A percentile compares a stretch with the other conserved stretches of the same genome.
phyloP scores from a whole-genome alignment of 345 rosid species.

The Noccaea caerulescens region DNA sequence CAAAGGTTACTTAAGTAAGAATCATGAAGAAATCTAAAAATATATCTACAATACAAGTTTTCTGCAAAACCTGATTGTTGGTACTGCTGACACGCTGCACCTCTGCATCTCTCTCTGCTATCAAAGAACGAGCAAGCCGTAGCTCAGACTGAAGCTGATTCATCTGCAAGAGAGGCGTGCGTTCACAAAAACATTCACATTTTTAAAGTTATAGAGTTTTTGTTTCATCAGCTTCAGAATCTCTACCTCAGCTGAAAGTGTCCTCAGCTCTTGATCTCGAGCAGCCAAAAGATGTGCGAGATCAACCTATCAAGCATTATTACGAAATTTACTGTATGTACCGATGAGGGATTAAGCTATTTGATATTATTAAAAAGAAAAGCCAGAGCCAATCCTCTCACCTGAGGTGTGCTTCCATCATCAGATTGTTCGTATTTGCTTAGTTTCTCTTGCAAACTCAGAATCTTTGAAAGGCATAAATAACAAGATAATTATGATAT shows the following conservation, averaged over 20 bases:
- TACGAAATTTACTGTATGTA: neutral
- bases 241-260: slow-evolving; percentile 85
- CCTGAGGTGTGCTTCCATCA: slow-evolving; percentile 95
- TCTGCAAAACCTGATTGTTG: slow-evolving; percentile 71
- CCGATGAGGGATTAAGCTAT: neutral
- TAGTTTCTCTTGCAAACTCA: slow-evolving; percentile 82
- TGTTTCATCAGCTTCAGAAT: slow-evolving; percentile 14
- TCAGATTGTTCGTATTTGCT: slow-evolving; percentile 87
- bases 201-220: neutral
- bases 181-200: neutral
- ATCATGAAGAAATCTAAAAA: neutral
- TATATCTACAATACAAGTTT: neutral
- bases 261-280: slow-evolving; percentile 92
- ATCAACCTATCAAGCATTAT: slow-evolving; percentile 64
- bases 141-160: slow-evolving; percentile 91
- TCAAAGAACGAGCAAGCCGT: slow-evolving; percentile 83
- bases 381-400: slow-evolving; percentile 40
- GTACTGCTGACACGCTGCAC: slow-evolving; percentile 71
- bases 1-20: neutral
- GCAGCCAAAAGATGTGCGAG: slow-evolving; percentile 92
- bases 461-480: slow-evolving; percentile 58
- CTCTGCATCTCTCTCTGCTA: slow-evolving; percentile 89
- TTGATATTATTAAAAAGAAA: neutral
- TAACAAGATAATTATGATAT: neutral
- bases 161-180: slow-evolving; percentile 53